Percentiles rank a stretch among this genome's conserved stretches.
phyloP scores from a whole-genome alignment of 2,329 filamentous ascomycete species.

The Lecanicillium sp. region DNA sequence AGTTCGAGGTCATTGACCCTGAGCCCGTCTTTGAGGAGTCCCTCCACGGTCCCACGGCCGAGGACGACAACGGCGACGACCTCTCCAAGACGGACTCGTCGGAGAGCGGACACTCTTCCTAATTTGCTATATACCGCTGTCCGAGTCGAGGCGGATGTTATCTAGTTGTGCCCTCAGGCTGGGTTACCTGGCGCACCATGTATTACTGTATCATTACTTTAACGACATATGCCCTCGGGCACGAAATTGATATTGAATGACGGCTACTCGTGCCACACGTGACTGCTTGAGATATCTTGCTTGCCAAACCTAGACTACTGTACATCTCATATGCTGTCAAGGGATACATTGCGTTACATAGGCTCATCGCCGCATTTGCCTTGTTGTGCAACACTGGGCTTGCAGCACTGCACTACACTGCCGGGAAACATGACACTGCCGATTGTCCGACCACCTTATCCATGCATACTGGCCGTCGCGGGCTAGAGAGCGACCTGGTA shows the following conservation, averaged over 20 bases:
- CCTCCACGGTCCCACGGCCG: conserved; percentile 60
- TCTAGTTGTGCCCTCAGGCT: conserved; percentile 34
- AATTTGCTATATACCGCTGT: conserved; percentile 20
- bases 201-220: conserved; percentile 16
- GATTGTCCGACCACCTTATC: too few species aligned
- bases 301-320: too few species aligned
- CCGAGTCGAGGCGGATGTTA: conserved; percentile 1
- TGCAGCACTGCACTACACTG: too few species aligned
- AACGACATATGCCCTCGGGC: conserved; percentile 8
- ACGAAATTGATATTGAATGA: conserved; percentile 9
- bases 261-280: too few species aligned
- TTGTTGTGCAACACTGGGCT: too few species aligned
- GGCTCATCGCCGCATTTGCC: too few species aligned
- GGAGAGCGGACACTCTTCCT: conserved; percentile 50
- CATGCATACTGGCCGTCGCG: too few species aligned
- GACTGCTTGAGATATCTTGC: too few species aligned
- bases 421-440: too few species aligned
- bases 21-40: conserved; percentile 92
- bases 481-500: too few species aligned
- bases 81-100: conserved; percentile 52
- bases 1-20: conserved; percentile 85
- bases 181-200: conserved; percentile 31
- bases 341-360: too few species aligned
- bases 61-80: conserved; percentile 45
- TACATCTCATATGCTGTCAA: too few species aligned